Evolutionary conservation across 345 rosid species (phyloP).

Genomic region (Aethionema arabicum): DNA sequence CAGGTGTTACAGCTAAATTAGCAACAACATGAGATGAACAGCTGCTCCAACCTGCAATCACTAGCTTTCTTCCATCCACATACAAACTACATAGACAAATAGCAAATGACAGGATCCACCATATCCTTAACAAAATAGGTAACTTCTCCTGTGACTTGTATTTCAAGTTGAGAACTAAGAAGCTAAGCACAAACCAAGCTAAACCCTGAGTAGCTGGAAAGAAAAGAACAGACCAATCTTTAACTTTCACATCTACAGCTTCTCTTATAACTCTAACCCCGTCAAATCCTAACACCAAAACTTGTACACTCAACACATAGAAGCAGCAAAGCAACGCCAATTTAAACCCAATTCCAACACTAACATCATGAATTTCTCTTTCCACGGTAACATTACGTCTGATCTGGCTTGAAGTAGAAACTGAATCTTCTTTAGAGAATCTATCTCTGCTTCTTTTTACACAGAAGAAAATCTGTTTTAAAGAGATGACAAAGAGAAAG

Average conservation of each 20-base stretch:
- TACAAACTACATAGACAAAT: slow-evolving; percentile 67
- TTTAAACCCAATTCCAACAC: slow-evolving; percentile 61
- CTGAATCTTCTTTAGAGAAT: slow-evolving; percentile 63
- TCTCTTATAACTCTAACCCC: slow-evolving; percentile 59
- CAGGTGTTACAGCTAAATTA: slow-evolving; percentile 79
- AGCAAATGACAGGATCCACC: slow-evolving; percentile 85
- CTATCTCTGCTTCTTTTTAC: slow-evolving; percentile 61
- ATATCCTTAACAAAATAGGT: slow-evolving; percentile 70
- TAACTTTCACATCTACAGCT: slow-evolving; percentile 43
- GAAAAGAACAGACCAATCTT: slow-evolving; percentile 62
- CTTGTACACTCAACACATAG: slow-evolving; percentile 67
- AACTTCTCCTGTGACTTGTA: slow-evolving; percentile 71
- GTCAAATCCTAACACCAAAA: slow-evolving; percentile 69
- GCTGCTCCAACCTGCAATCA: slow-evolving; percentile 52
- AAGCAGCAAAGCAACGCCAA: slow-evolving; percentile 65
- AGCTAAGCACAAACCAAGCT: slow-evolving; percentile 83
- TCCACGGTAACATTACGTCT: slow-evolving; percentile 43
- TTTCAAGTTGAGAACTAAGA: slow-evolving; percentile 73
- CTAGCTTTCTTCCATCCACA: slow-evolving; percentile 65
- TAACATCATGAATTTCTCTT: slow-evolving; percentile 48
- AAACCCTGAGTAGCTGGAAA: slow-evolving; percentile 68
- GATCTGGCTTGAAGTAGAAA: slow-evolving; percentile 46
- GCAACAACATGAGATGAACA: slow-evolving; percentile 65
- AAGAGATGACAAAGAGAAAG: slow-evolving; percentile 64
- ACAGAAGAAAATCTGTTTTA: slow-evolving; percentile 62